phyloP scores from a whole-genome alignment of 2,329 filamentous ascomycete genomes.

The Zymoseptoria passerinii region DNA sequence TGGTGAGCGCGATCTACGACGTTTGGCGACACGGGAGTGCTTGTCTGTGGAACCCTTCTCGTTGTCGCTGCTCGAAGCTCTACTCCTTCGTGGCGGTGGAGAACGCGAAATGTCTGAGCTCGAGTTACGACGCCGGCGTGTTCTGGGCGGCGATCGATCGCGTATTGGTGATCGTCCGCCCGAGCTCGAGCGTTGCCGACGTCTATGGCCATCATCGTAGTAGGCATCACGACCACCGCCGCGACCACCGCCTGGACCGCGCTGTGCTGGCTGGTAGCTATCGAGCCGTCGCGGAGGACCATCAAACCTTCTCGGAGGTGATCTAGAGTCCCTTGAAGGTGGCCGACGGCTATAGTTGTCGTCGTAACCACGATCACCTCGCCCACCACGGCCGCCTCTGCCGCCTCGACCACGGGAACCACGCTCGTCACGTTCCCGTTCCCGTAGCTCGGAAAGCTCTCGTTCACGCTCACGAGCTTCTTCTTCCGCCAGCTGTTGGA shows the following conservation, averaged over 20 bases:
- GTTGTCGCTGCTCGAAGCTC: slow-evolving; percentile 6
- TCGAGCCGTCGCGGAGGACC: slow-evolving; percentile 45
- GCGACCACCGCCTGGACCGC: slow-evolving; percentile 21
- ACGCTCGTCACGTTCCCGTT: slow-evolving; percentile 47
- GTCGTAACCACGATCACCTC: slow-evolving; percentile 32
- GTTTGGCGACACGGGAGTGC: slow-evolving; percentile 2
- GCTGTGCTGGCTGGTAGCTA: slow-evolving; percentile 47
- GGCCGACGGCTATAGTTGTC: slow-evolving; percentile 42
- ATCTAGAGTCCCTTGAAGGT: slow-evolving; percentile 42
- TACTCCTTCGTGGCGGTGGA: slow-evolving; percentile 11
- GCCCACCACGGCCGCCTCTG: slow-evolving; percentile 29
- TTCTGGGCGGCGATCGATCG: slow-evolving; percentile 26
- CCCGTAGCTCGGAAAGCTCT: slow-evolving; percentile 59
- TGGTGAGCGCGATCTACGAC: slow-evolving; percentile 19
- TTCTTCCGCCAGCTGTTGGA: slow-evolving; percentile 66
- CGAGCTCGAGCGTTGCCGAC: slow-evolving; percentile 25
- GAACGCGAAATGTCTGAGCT: slow-evolving; percentile 9
- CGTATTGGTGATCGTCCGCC: slow-evolving; percentile 18
- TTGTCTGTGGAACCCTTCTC: not conserved
- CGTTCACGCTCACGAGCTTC: slow-evolving; percentile 66
- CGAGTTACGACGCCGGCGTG: slow-evolving; percentile 16
- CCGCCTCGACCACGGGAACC: slow-evolving; percentile 42
- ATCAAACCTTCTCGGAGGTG: slow-evolving; percentile 43
- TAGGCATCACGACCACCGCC: slow-evolving; percentile 1
- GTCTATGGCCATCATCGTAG: slow-evolving; percentile 30